Evolutionary conservation across 306 rosid species (phyloP), one percentile per base, ranked within the genome.

Genomic region (Cucurbita pepo): DNA sequence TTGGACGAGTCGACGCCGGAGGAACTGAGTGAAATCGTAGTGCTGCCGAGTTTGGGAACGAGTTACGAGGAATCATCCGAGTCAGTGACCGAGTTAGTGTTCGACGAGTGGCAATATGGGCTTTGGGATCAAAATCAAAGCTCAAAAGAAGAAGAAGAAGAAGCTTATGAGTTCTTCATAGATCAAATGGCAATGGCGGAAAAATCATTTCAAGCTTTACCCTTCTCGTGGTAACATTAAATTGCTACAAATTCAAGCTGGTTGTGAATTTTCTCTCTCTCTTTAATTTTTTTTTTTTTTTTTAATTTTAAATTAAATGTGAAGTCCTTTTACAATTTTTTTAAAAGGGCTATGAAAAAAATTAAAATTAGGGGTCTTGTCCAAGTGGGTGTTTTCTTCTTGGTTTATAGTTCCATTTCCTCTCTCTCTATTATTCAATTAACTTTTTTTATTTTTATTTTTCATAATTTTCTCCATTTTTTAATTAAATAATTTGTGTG

Each of bases 11-110:
- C 82, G 0, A 47, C 78, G 4, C 78, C 72, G 16, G 78, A 75
- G 63, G 78, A 75, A 19, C 37, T 75, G 21, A 37, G 78, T 40
- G 72, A 62, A 19, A 75, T 75, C 16, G 78, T 75, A 10, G 72
- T 51, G 25, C 76, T 84, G 69, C 87, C 87, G 43, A 75, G 83
- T 14, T 76, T 84, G 10, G 87, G 83, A n/a, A 81, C 87, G 71
- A 79, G 87, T 41, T 81, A 66, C 77, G 87, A 54, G 74, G 85
- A 81, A 45, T 83, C 80, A 30, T 5, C 76, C 13, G 82, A 77
- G 75, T 64, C 76, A 7, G 64, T 75, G 71, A 76, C 48, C 40
- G 80, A 83, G 63, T 60, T 80, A 50, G 84, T 80, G 43, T 78
- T 77, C 10, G 84, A 78, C 15, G 84, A 76, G 63, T 83, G 86